Evolutionary conservation across 352 stramenopile species (phyloP), one percentile per base, ranked within the genome.

Genomic region (Phytophthora fragariae): DNA sequence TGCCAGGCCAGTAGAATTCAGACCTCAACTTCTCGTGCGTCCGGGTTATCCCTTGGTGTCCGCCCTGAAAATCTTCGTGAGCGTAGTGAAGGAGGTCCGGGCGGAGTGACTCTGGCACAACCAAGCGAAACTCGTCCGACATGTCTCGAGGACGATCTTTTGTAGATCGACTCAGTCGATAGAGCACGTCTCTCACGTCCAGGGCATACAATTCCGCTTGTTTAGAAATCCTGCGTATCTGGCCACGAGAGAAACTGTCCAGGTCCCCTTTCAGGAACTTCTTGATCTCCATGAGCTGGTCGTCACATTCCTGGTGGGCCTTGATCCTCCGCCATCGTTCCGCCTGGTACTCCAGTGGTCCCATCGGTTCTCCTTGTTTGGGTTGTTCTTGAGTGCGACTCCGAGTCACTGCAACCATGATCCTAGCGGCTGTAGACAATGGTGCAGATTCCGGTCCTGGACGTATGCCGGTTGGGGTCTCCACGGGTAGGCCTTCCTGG

Each of bases 301-400:
- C 1, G 46, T 57, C 59, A 10, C 2, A 6, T 3, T 66, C 46
- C 15, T 66, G 49, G 12, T 66, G 60, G 1, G 12, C 19, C 15
- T 52, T 50, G n/a, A 66, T 52, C 6, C 59, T 31, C 15, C 47
- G 29, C 60, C 60, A 66, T 2, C 60, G n/a, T 41, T 66, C 47
- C 3, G 46, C 47, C 31, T 66, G 59, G 6, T 37, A 65, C 12
- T 65, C 46, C 0, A 57, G 2, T 5, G 46, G 59, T 1, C 33
- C 29, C 27, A 57, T 49, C 1, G 59, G 4, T 2, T 44, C 15
- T 3, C 12, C 10, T n/a, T 12, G 12, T 2, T 12, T 5, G 5
- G 1, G 0, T 6, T 17, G 11, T 1, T 17, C 37, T 44, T 33
- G 2, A 11, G n/a, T 5, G 3, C 12, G 55, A 21, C 55, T 47